A percentile compares a stretch with the other conserved stretches of the same genome.
Conservation (phyloP, 2,329 filamentous ascomycete genomes). For the Pseudogymnoascus verrucosus region DNA sequence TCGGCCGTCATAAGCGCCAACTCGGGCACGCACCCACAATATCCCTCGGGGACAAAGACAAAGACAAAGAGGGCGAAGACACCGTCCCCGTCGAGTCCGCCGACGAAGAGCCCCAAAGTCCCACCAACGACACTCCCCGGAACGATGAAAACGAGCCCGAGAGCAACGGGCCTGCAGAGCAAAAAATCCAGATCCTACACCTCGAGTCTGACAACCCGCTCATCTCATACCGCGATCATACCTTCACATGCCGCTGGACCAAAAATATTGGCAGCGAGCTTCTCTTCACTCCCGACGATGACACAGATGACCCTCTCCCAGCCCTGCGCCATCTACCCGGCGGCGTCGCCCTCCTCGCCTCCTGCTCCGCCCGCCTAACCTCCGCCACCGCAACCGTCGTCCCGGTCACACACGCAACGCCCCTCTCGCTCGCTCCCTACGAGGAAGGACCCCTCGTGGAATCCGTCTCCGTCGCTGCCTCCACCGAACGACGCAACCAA, state of each 20-base stretch:
- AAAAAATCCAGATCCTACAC: constrained; percentile 70
- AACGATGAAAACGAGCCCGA: constrained; percentile 29
- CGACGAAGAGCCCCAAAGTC: constrained; percentile 19
- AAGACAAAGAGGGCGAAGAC: constrained; percentile 15
- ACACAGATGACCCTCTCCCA: constrained; percentile 33
- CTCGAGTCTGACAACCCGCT: constrained; percentile 70
- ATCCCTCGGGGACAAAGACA: constrained; percentile 9
- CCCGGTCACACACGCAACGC: constrained; percentile 5
- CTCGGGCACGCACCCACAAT: constrained; percentile 9
- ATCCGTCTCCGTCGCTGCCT: constrained; percentile 18
- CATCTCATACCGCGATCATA: constrained; percentile 67
- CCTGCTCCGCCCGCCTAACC: constrained; percentile 60
- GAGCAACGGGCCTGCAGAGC: constrained; percentile 21
- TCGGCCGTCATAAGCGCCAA: constrained; percentile 15
- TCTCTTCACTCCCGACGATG: constrained; percentile 52
- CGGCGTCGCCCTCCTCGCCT: constrained; percentile 64
- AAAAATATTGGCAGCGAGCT: constrained; percentile 78
- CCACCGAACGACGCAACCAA: constrained; percentile 33
- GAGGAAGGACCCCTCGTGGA: background rate
- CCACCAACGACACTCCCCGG: constrained; percentile 23
- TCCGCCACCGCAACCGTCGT: constrained; percentile 33
- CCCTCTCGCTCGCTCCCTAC: background rate
- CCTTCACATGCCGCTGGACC: constrained; percentile 76
- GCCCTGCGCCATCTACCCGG: constrained; percentile 43
- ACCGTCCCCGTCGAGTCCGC: constrained; percentile 15